Conservation (phyloP, 208 protist genomes). For the Trypanosoma conorhini region DNA sequence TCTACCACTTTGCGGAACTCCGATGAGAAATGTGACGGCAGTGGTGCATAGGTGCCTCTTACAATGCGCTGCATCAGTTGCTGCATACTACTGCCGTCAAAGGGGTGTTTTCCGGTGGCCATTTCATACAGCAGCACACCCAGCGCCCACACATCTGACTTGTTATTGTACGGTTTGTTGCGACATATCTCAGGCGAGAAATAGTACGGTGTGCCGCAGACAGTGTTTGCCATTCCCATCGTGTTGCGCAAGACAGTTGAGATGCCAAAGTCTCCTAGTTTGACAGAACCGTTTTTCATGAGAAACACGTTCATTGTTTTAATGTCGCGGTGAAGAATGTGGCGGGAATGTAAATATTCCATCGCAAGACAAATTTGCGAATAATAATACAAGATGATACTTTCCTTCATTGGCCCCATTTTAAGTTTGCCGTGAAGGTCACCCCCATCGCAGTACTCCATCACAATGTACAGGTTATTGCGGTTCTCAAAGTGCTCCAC, state of each 20-base stretch:
- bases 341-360: slow-evolving; percentile 90
- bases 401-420: slow-evolving; percentile 79
- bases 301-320: slow-evolving; percentile 95
- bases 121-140: slow-evolving; percentile 91
- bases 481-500: slow-evolving; percentile 92
- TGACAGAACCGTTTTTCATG: slow-evolving; percentile 91
- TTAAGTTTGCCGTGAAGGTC: slow-evolving; percentile 82
- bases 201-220: slow-evolving; percentile 96
- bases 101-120: slow-evolving; percentile 88
- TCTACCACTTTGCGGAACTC: slow-evolving; percentile 89
- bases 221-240: slow-evolving; percentile 92
- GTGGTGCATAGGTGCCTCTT: slow-evolving; percentile 70
- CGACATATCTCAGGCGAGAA: slow-evolving; percentile 96
- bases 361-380: slow-evolving; percentile 92
- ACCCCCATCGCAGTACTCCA: slow-evolving; percentile 93
- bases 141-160: slow-evolving; percentile 95
- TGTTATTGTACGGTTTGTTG: slow-evolving; percentile 96
- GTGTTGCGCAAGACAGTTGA: slow-evolving; percentile 90
- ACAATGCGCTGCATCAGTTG: slow-evolving; percentile 94
- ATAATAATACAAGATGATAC: slow-evolving; percentile 88
- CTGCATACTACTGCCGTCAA: slow-evolving; percentile 94
- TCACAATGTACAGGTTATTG: slow-evolving; percentile 92
- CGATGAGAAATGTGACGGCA: slow-evolving; percentile 80
- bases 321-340: slow-evolving; percentile 95
- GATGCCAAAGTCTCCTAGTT: slow-evolving; percentile 94